phyloP scores from a whole-genome alignment of 768 basidiomycete genomes.

The Pulveroboletus sp. region DNA sequence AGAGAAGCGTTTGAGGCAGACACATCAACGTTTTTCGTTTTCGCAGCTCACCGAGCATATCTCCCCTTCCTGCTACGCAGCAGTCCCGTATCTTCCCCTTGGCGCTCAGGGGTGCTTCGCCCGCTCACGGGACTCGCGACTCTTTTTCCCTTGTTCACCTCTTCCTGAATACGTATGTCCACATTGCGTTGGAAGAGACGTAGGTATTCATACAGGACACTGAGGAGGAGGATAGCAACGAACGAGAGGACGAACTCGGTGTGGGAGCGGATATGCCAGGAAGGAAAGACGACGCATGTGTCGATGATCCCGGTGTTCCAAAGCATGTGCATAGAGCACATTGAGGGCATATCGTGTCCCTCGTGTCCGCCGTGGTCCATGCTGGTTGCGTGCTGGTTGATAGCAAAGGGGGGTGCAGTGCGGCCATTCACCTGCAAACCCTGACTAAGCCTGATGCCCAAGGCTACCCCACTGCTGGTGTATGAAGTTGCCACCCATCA shows the following conservation, averaged over 20 bases:
- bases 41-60: constrained; percentile 35
- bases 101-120: constrained; percentile 36
- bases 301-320: constrained; percentile 80
- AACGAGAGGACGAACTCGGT: constrained; percentile 60
- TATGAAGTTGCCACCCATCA: too few relatives aligned
- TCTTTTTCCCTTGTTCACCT: constrained; percentile 46
- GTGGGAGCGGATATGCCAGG: constrained; percentile 67
- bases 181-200: constrained; percentile 56
- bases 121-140: constrained; percentile 39
- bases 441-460: too few relatives aligned
- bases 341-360: constrained; percentile 43
- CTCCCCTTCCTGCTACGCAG: constrained; percentile 44
- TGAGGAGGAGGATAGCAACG: constrained; percentile 57
- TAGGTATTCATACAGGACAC: constrained; percentile 78
- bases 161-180: constrained; percentile 53
- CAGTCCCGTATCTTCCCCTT: constrained; percentile 53
- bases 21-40: neutral
- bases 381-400: neutral
- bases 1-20: too few relatives aligned
- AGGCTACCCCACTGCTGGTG: too few relatives aligned
- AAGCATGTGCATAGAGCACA: constrained; percentile 78
- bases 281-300: constrained; percentile 76
- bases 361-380: constrained; percentile 46
- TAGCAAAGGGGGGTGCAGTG: neutral
- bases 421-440: constrained; percentile 6